Evolutionary conservation across 176 grass and related monocot genomes (phyloP), one percentile per base, ranked within the genome.

Genomic region (Aegilops tauschii): DNA sequence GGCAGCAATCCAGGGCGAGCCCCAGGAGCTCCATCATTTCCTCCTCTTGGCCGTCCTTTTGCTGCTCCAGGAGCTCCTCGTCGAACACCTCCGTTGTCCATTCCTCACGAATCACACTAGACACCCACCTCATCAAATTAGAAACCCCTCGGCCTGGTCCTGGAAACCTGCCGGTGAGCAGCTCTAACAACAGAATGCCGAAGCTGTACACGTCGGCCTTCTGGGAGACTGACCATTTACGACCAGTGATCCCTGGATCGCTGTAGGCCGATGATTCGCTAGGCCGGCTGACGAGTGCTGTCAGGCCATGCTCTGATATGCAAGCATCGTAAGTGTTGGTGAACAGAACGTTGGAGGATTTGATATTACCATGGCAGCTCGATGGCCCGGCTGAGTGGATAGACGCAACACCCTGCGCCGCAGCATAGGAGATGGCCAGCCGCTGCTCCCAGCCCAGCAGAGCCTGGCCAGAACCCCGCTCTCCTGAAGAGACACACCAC

Each of bases 121-220:
- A n/a, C 61, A 64, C 61, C 61, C 61, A 64, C 61, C 23, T 3
- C 10, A 9, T n/a, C 9, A 64, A 28, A 64, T 64, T n/a, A 36
- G 35, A 36, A 64, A n/a, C 27, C n/a, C n/a, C 3, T 27, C 32
- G 32, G 32, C 2, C 12, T 50, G 64, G 13, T 4, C 27, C 64
- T 16, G 35, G 4, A 36, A 36, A 36, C 35, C 35, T 66, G 28
- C 64, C 12, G 64, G 64, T 30, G 64, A 66, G 64, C 14, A 66
- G 64, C 64, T 66, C 64, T 12, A 66, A 27, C 25, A 59, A 4
- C 21, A 59, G 56, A 17, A 92, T 69, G 9, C 86, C 86, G 30
- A 80, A 92, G 65, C 86, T 86, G 40, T 92, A 92, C 4, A 92
- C 86, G 65, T 88, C 82, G 11, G 69, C 69, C 52, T 86, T 92